Conservation (phyloP, 441 rosid genomes). For the Populus hybrid region DNA sequence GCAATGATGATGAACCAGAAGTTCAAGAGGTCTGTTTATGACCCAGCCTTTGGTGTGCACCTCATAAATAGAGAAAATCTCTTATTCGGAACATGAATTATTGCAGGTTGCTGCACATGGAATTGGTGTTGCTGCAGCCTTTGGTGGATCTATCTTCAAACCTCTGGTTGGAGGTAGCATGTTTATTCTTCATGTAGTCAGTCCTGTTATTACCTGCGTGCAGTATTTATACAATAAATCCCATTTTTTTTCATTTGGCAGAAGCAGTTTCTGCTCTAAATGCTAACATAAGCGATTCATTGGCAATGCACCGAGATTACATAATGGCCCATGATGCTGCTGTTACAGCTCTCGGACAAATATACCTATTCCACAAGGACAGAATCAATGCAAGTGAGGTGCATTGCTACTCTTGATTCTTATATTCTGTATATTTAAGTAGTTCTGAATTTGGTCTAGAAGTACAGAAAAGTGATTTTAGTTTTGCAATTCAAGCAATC, state of each 20-base stretch:
- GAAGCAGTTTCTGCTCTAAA: constrained; percentile 55
- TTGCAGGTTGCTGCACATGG: not conserved
- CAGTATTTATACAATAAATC: not conserved
- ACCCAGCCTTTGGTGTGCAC: not conserved
- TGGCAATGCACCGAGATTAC: constrained; percentile 42
- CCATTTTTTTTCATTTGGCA: constrained; percentile 22
- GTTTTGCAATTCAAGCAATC: not conserved
- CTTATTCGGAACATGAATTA: not conserved
- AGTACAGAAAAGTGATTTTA: not conserved
- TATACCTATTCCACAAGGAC: constrained; percentile 53
- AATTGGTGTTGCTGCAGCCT: constrained; percentile 57
- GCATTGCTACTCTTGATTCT: not conserved
- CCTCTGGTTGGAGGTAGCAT: constrained; percentile 53
- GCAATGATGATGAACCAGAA: constrained; percentile 4
- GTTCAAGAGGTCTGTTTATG: not conserved
- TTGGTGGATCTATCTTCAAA: constrained; percentile 52
- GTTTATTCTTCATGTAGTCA: constrained; percentile 9
- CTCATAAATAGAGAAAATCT: not conserved
- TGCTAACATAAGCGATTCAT: constrained; percentile 45
- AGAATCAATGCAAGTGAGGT: constrained; percentile 53
- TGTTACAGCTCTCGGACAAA: constrained; percentile 63
- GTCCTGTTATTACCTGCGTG: not conserved
- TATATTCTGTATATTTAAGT: not conserved
- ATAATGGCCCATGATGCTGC: constrained; percentile 64
- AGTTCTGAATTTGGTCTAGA: not conserved